Evolutionary conservation across 2,329 filamentous ascomycete genomes (phyloP), one percentile per base, ranked within the genome.

Genomic region (Beauveria sp.): DNA sequence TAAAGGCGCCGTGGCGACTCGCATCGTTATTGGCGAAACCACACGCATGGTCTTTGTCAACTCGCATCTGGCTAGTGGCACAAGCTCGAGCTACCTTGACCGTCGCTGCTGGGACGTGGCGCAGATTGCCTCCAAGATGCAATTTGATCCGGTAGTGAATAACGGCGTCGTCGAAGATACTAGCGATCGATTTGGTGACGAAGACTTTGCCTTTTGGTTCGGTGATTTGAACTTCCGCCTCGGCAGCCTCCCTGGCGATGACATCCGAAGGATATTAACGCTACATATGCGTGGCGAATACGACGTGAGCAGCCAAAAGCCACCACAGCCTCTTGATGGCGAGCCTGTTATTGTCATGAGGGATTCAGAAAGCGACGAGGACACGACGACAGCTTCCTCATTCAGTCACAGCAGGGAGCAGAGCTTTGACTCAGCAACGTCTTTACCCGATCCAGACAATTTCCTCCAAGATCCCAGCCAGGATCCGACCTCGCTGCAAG

Each of bases 141-240:
- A 85, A 64, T 98, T 98, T 68, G 85, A 89, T 7, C 86, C 91
- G 0, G 82, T 96, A 7, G 78, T 79, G 45, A 82, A 88, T 62
- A 78, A 82, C 0, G 86, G 89, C 9, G 84, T 88, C 6, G 77
- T 83, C 1, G 80, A 86, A 43, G 85, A 87, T n/a, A 84, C 87
- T 24, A 77, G 81, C 0, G 86, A 89, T 57, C 83, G 79, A 42
- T 87, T 99, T 65, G 93, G 91, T 1, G 90, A 96, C 45, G 93
- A 96, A 66, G 95, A 99, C 70, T 92, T 97, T 75, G 86, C 87
- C 0, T 97, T 99, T 70, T 98, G 93, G 91, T 90, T 96, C 69
- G 95, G 95, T 7, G 95, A 99, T 72, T 80, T 99, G 47, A 99
- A 99, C 72, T 99, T 97, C 70, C 86, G 95, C 38, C 81, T 99